Percentiles rank a stretch among this genome's conserved stretches.
phyloP scores from a whole-genome alignment of 768 basidiomycete species.

The Pleurotus salmoneostramineus region DNA sequence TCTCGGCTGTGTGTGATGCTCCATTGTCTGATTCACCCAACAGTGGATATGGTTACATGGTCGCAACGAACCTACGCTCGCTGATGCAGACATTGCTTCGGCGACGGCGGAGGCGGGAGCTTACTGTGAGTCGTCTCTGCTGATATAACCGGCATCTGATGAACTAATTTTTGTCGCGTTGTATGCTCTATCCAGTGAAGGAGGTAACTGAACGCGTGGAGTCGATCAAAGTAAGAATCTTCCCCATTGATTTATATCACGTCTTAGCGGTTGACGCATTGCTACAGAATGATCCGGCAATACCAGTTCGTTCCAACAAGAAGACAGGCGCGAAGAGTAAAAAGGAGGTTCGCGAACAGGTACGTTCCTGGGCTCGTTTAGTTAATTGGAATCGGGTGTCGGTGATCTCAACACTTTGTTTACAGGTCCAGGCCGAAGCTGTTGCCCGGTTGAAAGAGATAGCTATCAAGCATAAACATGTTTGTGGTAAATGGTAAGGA shows the following conservation, averaged over 20 bases:
- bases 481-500: constrained; percentile 67
- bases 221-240: constrained; percentile 47
- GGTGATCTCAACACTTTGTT: not conserved
- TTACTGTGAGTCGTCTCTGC: constrained; percentile 28
- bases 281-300: constrained; percentile 56
- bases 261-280: not conserved
- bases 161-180: not conserved
- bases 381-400: not conserved
- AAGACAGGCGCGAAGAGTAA: constrained; percentile 72
- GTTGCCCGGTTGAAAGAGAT: constrained; percentile 56
- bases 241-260: not conserved
- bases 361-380: constrained; percentile 19
- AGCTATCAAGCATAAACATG: constrained; percentile 47
- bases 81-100: constrained; percentile 17
- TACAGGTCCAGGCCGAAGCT: constrained; percentile 57
- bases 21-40: not conserved
- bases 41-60: constrained; percentile 68
- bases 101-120: constrained; percentile 44
- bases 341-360: constrained; percentile 71
- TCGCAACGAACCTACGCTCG: constrained; percentile 17
- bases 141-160: not conserved
- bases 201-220: constrained; percentile 55
- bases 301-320: constrained; percentile 65
- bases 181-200: constrained; percentile 36
- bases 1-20: not conserved